Evolutionary conservation across 2,329 filamentous ascomycete genomes (phyloP).

Genomic region (Zymoseptoria ardabiliae): DNA sequence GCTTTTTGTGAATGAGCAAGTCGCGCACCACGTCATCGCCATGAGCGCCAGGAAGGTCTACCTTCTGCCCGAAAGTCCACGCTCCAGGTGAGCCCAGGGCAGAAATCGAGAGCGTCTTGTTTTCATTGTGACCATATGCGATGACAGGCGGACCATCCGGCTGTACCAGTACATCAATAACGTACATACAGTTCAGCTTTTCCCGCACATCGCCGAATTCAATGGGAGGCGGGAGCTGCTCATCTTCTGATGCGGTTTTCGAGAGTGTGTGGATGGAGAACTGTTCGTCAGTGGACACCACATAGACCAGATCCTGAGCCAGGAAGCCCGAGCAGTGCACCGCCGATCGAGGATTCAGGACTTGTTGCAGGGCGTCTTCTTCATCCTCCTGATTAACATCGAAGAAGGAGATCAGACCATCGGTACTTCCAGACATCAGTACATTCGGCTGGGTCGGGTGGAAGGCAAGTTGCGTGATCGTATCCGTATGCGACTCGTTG

Average conservation of each 20-base stretch:
- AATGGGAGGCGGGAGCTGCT: conserved; percentile 40
- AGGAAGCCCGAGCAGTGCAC: conserved; percentile 71
- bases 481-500: conserved; percentile 47
- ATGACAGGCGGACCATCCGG: conserved; percentile 22
- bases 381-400: conserved; percentile 64
- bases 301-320: conserved; percentile 57
- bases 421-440: conserved; percentile 69
- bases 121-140: conserved; percentile 25
- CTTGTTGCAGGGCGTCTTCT: conserved; percentile 69
- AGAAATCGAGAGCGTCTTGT: conserved; percentile 22
- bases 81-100: conserved; percentile 19
- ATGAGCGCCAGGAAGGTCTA: conserved; percentile 37
- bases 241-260: conserved; percentile 53
- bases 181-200: conserved; percentile 63
- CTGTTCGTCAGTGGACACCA: conserved; percentile 70
- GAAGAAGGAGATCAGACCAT: conserved; percentile 71
- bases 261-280: conserved; percentile 65
- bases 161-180: conserved; percentile 57
- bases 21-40: conserved; percentile 44
- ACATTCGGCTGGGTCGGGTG: conserved; percentile 47
- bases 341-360: conserved; percentile 69
- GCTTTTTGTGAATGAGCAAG: conserved; percentile 32
- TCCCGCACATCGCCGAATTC: conserved; percentile 64
- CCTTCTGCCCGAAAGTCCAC: conserved; percentile 23
- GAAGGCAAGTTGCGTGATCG: conserved; percentile 49